A percentile compares a stretch with the other conserved stretches of the same genome.
These are phyloP conservation scores for Yamadazyma sp. DNA, from an alignment of 1,139 yeast species.

Conservation along the genomic window DNA sequence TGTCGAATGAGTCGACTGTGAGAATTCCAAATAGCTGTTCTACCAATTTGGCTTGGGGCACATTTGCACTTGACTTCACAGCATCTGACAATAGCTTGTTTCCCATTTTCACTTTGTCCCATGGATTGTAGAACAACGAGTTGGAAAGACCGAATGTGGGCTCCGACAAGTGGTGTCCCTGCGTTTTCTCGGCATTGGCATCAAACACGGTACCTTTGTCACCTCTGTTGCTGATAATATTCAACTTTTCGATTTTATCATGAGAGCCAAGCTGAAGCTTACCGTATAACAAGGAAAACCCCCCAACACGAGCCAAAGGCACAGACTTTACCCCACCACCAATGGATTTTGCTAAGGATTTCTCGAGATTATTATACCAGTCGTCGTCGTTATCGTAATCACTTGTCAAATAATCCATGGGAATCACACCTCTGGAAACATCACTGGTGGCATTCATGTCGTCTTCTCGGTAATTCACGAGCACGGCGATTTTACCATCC, in stretches of 20 bases:
- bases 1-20: slow-evolving; percentile 44
- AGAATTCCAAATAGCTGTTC: slow-evolving; percentile 55
- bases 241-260: slow-evolving; percentile 34
- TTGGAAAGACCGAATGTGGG: slow-evolving; percentile 60
- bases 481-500: slow-evolving; percentile 65
- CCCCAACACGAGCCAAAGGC: slow-evolving; percentile 61
- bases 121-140: slow-evolving; percentile 60
- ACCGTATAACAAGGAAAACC: slow-evolving; percentile 83
- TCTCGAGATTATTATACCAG: slow-evolving; percentile 45
- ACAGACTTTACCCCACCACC: slow-evolving; percentile 12
- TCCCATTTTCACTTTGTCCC: slow-evolving; percentile 71
- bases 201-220: slow-evolving; percentile 36
- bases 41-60: slow-evolving; percentile 35
- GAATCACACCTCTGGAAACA: slow-evolving; percentile 73
- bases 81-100: slow-evolving; percentile 39
- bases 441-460: slow-evolving; percentile 30
- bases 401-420: slow-evolving; percentile 53
- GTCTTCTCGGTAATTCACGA: slow-evolving; percentile 68
- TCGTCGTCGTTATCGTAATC: slow-evolving; percentile 34
- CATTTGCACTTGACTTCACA: slow-evolving; percentile 19
- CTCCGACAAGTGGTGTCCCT: slow-evolving; percentile 7
- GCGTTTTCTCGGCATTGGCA: slow-evolving; percentile 8
- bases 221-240: slow-evolving; percentile 54
- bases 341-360: slow-evolving; percentile 23
- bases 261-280: slow-evolving; percentile 30